phyloP scores from a whole-genome alignment of 805 yeast genomes.

The Millerozyma miso region DNA sequence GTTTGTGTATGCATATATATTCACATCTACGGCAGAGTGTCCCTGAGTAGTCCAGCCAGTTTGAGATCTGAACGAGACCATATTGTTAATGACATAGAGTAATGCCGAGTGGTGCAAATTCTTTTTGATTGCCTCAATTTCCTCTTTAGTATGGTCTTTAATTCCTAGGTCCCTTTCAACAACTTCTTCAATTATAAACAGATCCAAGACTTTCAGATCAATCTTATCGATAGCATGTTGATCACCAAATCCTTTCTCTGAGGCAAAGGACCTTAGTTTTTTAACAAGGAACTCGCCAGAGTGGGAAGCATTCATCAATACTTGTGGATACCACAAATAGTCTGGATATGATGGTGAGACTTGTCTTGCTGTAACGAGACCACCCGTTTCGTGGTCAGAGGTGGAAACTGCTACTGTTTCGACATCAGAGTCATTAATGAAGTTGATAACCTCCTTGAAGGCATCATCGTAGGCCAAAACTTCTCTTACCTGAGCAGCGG shows the following conservation, averaged over 20 bases:
- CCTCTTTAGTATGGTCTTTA: constrained; percentile 49
- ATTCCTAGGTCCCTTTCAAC: constrained; percentile 68
- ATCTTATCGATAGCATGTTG: constrained; percentile 3
- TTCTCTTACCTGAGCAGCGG: constrained; percentile 91
- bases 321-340: constrained; percentile 83
- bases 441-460: constrained; percentile 67
- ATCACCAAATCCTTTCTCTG: constrained; percentile 13
- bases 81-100: constrained; percentile 54
- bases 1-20: constrained; percentile 78
- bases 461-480: constrained; percentile 84
- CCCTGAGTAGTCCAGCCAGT: constrained; percentile 98
- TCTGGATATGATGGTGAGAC: constrained; percentile 68
- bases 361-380: constrained; percentile 84
- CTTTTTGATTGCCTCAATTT: constrained; percentile 27
- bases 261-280: constrained; percentile 37
- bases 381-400: constrained; percentile 96
- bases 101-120: constrained; percentile 30
- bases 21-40: constrained; percentile 93
- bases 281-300: constrained; percentile 68
- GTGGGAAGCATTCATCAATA: constrained; percentile 61
- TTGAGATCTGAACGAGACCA: constrained; percentile 78
- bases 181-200: constrained; percentile 50
- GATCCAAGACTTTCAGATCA: constrained; percentile 21
- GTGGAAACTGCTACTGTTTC: constrained; percentile 81
- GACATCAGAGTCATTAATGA: constrained; percentile 60